These are phyloP conservation scores for Verbena officinalis DNA, from an alignment of 257 asterid species.

Conservation along the genomic window DNA sequence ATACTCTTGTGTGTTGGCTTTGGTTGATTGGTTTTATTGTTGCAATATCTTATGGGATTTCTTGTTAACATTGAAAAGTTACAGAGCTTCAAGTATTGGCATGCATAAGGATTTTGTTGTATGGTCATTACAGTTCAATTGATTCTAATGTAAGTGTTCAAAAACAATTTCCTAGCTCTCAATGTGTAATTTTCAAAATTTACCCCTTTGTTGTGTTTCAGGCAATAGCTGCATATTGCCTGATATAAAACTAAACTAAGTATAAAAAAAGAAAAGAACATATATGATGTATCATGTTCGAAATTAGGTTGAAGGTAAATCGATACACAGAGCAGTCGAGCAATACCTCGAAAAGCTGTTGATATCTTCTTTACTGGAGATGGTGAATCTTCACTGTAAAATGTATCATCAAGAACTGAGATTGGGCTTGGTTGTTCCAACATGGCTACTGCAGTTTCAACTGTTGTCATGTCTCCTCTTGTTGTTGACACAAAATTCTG, in stretches of 20 bases:
- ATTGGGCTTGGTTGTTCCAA: slow-evolving; percentile 94
- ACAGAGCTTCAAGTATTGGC: too few species aligned
- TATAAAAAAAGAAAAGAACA: not conserved
- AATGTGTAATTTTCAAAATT: slow-evolving; percentile 8
- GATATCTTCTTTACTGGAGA: slow-evolving; percentile 86
- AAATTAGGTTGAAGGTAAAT: slow-evolving; percentile 15
- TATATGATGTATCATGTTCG: slow-evolving; percentile 1
- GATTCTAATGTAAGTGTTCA: not conserved
- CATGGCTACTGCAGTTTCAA: slow-evolving; percentile 46
- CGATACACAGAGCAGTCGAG: slow-evolving; percentile 28
- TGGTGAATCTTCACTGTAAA: slow-evolving; percentile 78
- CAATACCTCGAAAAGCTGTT: slow-evolving; percentile 76
- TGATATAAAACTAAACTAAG: slow-evolving; percentile 9
- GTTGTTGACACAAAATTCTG: slow-evolving; percentile 58
- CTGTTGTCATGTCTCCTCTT: slow-evolving; percentile 46
- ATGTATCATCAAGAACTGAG: slow-evolving; percentile 82
- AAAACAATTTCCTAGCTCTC: slow-evolving; percentile 12
- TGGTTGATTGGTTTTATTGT: slow-evolving; percentile 11
- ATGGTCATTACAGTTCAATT: slow-evolving; percentile 4
- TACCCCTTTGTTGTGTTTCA: slow-evolving; percentile 9
- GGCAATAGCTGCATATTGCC: slow-evolving; percentile 14
- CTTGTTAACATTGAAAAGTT: slow-evolving; percentile 3
- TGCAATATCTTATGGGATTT: slow-evolving; percentile 10
- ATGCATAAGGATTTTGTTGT: too few species aligned
- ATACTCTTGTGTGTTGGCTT: slow-evolving; percentile 17